Evolutionary conservation across 768 basidiomycete species (phyloP), one percentile per base, ranked within the genome.

Genomic region (Pholiota microspora): DNA sequence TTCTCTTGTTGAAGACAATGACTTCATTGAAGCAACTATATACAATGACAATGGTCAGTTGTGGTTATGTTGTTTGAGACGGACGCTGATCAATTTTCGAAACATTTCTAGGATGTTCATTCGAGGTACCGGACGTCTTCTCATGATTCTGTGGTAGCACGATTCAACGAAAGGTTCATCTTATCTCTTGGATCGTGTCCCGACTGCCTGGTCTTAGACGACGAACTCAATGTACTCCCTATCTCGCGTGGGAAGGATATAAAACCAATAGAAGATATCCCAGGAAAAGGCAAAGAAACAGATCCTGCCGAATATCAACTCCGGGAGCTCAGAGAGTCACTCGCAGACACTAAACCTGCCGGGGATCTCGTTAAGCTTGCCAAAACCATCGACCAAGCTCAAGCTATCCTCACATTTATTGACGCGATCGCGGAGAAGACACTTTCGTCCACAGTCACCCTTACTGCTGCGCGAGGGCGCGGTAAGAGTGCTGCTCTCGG

Each of bases 121-220:
- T 77, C 91, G 0, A 84, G 97, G 29, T 99, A 98, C 68, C 80
- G 96, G 24, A 98, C 97, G 0, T 88, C 92, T 10, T 86, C 92
- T 1, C 92, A 95, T 64, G 90, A 92, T 64, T 79, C 87, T 5
- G 89, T 95, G 27, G 77, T 86, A n/a, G 92, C 97, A 0, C 85
- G 97, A 24, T 99, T 99, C 77, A 99, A 99, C 71, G 97, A 99
- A 68, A 89, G 97, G 9, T 99, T 99, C 72, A 98, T 99, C 63
- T 82, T 99, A 15, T 99, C 97, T 16, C 84, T 99, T 16, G 94
- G 94, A 21, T 89, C 92, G 15, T 98, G 93, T 65, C 78, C 86
- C 7, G 92, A 96, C 66, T 98, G 96, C 63, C 78, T 99, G 1
- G 86, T 98, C 23, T 81, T 99, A 47, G 97, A 99, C 65, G 97